Conservation (phyloP, 2,329 filamentous ascomycete species). For the Ophiostoma ips region DNA sequence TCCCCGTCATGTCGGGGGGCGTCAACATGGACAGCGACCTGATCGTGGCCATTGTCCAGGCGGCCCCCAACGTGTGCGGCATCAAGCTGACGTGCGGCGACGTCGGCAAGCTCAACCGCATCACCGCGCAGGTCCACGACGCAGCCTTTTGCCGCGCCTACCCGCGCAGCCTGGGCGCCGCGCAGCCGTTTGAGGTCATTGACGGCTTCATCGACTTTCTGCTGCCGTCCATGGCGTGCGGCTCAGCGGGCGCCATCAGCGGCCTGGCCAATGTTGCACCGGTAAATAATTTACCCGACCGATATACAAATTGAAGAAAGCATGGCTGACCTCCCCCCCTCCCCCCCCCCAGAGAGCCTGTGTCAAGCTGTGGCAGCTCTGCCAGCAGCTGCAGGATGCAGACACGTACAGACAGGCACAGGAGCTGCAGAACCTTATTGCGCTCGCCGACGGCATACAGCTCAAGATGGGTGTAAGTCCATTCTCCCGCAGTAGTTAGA, state of each 20-base stretch:
- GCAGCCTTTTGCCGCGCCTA: conserved; percentile 1
- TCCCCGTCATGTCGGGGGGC: conserved; percentile 14
- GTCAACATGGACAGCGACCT: conserved; percentile 16
- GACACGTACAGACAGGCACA: conserved; percentile 9
- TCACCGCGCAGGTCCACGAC: conserved; percentile 11
- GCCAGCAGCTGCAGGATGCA: conserved; percentile 3
- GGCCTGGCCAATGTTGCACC: conserved; percentile 10
- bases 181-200: conserved; percentile 14
- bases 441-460: conserved; percentile 14
- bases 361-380: conserved; percentile 12
- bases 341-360: conserved; percentile 6
- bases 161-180: conserved; percentile 4
- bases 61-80: conserved; percentile 15
- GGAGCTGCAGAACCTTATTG: conserved; percentile 13
- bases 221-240: conserved; percentile 15
- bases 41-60: conserved; percentile 13
- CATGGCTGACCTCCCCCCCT: no score
- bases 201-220: conserved; percentile 19
- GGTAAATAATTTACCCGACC: no score
- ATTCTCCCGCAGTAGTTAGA: no score
- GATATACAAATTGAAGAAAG: no score
- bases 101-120: conserved; percentile 15
- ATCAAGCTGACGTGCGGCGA: conserved; percentile 15
- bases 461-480: conserved; percentile 14
- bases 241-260: conserved; percentile 11